Evolutionary conservation across 768 basidiomycete genomes (phyloP).

Genomic region (Kwoniella dendrophila): DNA sequence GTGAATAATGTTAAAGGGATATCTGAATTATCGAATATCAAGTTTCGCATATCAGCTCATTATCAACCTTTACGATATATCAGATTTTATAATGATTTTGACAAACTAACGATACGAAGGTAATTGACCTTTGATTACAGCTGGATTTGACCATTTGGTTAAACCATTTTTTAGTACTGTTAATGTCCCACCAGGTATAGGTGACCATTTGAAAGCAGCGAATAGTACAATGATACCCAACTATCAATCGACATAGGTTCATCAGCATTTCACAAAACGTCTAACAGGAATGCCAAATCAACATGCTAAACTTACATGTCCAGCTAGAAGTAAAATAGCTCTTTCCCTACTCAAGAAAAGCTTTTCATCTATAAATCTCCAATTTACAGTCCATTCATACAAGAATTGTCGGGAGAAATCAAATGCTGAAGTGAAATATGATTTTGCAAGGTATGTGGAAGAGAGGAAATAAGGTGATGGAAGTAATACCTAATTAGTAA

Average conservation of each 20-base stretch:
- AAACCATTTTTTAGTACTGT: constrained; percentile 64
- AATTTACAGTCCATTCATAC: constrained; percentile 98
- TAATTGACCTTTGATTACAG: constrained; percentile 61
- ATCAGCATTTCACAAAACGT: background rate
- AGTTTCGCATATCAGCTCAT: background rate
- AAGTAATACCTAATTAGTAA: constrained; percentile 68
- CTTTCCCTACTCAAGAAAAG: constrained; percentile 70
- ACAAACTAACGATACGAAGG: constrained; percentile 67
- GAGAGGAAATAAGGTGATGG: constrained; percentile 71
- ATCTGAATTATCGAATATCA: constrained; percentile 60
- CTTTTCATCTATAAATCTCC: constrained; percentile 82
- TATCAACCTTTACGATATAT: background rate
- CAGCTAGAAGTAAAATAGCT: constrained; percentile 66
- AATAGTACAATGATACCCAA: constrained; percentile 64
- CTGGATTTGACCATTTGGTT: constrained; percentile 59
- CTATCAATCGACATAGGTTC: constrained; percentile 5
- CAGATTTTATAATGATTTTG: constrained; percentile 27
- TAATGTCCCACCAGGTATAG: constrained; percentile 66
- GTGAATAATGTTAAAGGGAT: constrained; percentile 81
- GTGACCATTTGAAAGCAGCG: constrained; percentile 76
- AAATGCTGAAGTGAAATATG: constrained; percentile 78
- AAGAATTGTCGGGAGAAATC: constrained; percentile 85
- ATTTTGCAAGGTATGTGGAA: constrained; percentile 57
- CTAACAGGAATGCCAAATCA: background rate
- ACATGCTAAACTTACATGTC: constrained; percentile 60